phyloP scores from a whole-genome alignment of 164 flowering plant genomes.

The Chimonanthus praecox region DNA sequence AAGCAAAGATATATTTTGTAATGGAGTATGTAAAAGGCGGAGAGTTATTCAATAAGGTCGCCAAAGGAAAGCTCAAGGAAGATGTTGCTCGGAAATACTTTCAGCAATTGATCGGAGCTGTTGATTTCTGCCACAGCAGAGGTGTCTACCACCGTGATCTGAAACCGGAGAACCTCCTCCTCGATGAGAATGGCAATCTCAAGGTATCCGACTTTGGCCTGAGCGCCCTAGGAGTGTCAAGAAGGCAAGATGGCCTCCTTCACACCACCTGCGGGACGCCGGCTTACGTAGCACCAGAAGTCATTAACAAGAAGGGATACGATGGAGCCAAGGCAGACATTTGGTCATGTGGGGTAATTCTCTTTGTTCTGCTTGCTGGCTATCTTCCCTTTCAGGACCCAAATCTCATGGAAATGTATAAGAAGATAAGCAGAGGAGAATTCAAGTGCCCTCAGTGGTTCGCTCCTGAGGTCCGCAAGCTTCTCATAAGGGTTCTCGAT shows the following conservation, averaged over 20 bases:
- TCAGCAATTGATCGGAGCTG: conserved; percentile 27
- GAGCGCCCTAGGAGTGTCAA: conserved; percentile 23
- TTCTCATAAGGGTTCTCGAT: conserved; percentile 25
- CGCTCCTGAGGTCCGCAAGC: conserved; percentile 25
- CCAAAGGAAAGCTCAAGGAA: conserved; percentile 32
- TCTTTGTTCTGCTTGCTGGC: conserved; percentile 32
- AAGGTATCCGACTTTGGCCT: conserved; percentile 37
- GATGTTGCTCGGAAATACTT: conserved; percentile 26
- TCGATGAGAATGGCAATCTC: conserved; percentile 30
- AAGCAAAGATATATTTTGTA: conserved; percentile 26
- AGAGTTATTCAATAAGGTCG: conserved; percentile 32
- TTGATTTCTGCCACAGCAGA: conserved; percentile 36
- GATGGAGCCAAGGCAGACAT: conserved; percentile 41
- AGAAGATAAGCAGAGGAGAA: conserved; percentile 29
- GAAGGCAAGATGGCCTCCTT: conserved; percentile 31
- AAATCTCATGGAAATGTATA: conserved; percentile 38
- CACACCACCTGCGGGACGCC: conserved; percentile 42
- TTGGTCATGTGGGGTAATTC: conserved; percentile 41
- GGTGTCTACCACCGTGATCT: conserved; percentile 41
- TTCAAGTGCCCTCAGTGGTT: conserved; percentile 37
- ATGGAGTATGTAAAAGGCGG: conserved; percentile 35
- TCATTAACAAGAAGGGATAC: conserved; percentile 32
- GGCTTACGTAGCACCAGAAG: conserved; percentile 35
- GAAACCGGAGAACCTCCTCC: conserved; percentile 38
- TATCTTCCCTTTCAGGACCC: conserved; percentile 36